phyloP scores from a whole-genome alignment of 345 rosid genomes.

The Eucalyptus coolabah region DNA sequence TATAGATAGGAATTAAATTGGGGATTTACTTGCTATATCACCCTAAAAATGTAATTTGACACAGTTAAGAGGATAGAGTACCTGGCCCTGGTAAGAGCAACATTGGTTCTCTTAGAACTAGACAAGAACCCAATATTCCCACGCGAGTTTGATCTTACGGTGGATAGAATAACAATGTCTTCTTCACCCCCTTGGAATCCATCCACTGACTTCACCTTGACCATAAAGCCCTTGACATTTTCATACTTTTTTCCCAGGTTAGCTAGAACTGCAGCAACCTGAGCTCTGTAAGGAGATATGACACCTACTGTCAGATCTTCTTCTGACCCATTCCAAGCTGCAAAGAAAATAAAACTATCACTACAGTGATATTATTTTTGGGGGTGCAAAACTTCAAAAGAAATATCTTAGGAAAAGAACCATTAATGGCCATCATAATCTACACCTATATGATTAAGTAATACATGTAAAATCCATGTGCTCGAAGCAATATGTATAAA shows the following conservation, averaged over 20 bases:
- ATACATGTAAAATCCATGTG: neutral
- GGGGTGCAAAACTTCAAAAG: neutral
- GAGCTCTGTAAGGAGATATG: slow-evolving; percentile 29
- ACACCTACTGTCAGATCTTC: slow-evolving; percentile 20
- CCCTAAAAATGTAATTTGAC: neutral
- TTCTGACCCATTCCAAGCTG: slow-evolving; percentile 14
- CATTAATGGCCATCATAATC: neutral
- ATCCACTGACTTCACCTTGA: slow-evolving; percentile 21
- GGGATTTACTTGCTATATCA: neutral
- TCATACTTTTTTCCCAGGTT: slow-evolving; percentile 6
- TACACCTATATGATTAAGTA: neutral
- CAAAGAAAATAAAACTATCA: neutral
- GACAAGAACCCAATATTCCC: slow-evolving; percentile 19
- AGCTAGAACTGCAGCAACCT: slow-evolving; percentile 16
- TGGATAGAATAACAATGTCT: slow-evolving; percentile 24
- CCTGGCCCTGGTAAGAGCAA: slow-evolving; percentile 37
- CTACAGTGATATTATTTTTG: neutral
- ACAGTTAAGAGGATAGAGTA: neutral
- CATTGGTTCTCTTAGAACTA: slow-evolving; percentile 14
- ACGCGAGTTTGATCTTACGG: slow-evolving; percentile 16
- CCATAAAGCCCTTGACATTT: slow-evolving; percentile 1
- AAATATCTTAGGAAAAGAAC: neutral
- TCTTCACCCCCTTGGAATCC: slow-evolving; percentile 32
- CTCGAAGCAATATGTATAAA: neutral
- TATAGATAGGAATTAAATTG: neutral